Conservation (phyloP, 225 moss, liverwort and hornwort genomes). For the Physcomitrellopsis africana region DNA sequence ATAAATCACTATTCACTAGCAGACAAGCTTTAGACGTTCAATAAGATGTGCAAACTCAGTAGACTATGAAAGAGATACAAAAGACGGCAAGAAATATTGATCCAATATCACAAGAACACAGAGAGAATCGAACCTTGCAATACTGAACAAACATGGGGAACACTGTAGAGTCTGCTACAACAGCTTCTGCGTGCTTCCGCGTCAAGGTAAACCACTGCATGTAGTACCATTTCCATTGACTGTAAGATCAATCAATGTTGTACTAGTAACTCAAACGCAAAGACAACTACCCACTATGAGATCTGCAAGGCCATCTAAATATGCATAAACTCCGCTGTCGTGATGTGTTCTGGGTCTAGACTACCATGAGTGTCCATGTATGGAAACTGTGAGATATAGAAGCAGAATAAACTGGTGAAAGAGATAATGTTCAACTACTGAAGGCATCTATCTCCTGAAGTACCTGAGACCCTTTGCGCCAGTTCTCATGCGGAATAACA, state of each 20-base stretch:
- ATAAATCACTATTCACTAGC: slow-evolving; percentile 19
- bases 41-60: background rate
- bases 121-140: slow-evolving; percentile 73
- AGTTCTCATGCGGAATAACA: slow-evolving; percentile 61
- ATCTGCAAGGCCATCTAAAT: slow-evolving; percentile 3
- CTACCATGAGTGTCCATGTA: background rate
- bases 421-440: background rate
- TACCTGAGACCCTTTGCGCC: slow-evolving; percentile 99
- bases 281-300: slow-evolving; percentile 14
- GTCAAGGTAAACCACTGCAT: slow-evolving; percentile 91
- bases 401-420: background rate
- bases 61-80: background rate
- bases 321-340: background rate
- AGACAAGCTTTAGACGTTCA: slow-evolving; percentile 23
- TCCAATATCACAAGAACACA: background rate
- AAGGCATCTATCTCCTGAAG: background rate
- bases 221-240: slow-evolving; percentile 7
- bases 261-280: background rate
- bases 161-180: slow-evolving; percentile 67
- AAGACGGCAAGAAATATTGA: slow-evolving; percentile 6
- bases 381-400: slow-evolving; percentile 5
- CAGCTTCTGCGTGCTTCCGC: slow-evolving; percentile 79
- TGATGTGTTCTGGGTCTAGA: background rate
- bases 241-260: background rate
- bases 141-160: slow-evolving; percentile 70